A percentile compares a stretch with the other conserved stretches of the same genome.
phyloP scores from a whole-genome alignment of 768 basidiomycete species.

The Suillus ampliporus region DNA sequence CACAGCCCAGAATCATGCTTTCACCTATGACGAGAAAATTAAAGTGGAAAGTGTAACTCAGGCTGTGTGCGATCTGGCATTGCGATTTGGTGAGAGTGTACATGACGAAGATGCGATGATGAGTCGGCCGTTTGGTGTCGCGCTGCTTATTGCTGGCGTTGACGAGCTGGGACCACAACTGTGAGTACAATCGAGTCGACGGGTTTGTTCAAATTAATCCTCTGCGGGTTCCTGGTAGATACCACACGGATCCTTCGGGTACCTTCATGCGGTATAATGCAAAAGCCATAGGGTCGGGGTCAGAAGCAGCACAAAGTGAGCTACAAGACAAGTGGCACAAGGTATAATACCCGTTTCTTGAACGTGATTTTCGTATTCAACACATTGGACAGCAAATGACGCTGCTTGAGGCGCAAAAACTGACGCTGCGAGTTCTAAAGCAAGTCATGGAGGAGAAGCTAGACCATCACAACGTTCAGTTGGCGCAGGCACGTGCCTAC shows the following conservation, averaged over 20 bases:
- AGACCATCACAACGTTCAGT: slow-evolving; percentile 97
- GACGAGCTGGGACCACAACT: slow-evolving; percentile 96
- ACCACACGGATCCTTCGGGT: slow-evolving; percentile 97
- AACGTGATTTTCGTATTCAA: slow-evolving; percentile 12
- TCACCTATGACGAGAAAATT: slow-evolving; percentile 96
- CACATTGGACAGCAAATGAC: slow-evolving; percentile 79
- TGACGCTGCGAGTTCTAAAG: slow-evolving; percentile 90
- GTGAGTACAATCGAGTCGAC: slow-evolving; percentile 52
- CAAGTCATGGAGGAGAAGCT: slow-evolving; percentile 99
- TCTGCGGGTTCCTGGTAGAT: slow-evolving; percentile 52
- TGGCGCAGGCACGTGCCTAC: slow-evolving; percentile 75
- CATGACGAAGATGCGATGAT: slow-evolving; percentile 99
- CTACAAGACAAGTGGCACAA: slow-evolving; percentile 97
- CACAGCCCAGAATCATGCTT: slow-evolving; percentile 92
- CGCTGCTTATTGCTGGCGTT: slow-evolving; percentile 94
- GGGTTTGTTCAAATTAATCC: slow-evolving; percentile 13
- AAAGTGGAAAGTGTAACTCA: slow-evolving; percentile 98
- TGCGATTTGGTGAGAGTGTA: slow-evolving; percentile 98
- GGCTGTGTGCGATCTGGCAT: slow-evolving; percentile 95
- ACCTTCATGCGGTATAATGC: slow-evolving; percentile 97
- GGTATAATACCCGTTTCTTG: slow-evolving; percentile 47
- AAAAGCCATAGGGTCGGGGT: slow-evolving; percentile 98
- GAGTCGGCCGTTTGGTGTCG: slow-evolving; percentile 99
- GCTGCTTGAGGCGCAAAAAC: slow-evolving; percentile 82
- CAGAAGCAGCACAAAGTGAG: slow-evolving; percentile 96